Evolutionary conservation across 305 asterid genomes (phyloP).

Genomic region (Solanum hybrid): DNA sequence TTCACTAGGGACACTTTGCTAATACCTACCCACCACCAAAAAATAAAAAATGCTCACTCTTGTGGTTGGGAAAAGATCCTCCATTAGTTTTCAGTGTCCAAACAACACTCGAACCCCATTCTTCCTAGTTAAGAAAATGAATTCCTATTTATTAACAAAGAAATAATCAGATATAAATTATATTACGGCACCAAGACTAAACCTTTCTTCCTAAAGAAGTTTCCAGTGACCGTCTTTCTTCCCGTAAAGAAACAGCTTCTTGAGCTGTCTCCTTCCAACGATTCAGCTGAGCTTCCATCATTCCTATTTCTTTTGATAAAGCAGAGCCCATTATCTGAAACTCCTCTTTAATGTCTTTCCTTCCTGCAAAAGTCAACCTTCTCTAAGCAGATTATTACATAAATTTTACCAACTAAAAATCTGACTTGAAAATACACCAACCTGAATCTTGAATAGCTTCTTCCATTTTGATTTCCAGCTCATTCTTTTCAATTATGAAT

Average conservation of each 20-base stretch:
- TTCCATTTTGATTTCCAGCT: conserved; percentile 78
- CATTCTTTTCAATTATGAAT: conserved; percentile 61
- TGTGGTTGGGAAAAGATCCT: background rate
- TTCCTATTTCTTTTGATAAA: conserved; percentile 67
- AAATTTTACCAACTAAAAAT: conserved; percentile 1
- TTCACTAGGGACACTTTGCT: background rate
- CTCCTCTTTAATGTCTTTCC: conserved; percentile 80
- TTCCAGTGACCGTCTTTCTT: conserved; percentile 54
- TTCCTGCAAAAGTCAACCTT: conserved; percentile 36
- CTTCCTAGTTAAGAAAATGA: background rate
- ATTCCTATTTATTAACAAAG: background rate
- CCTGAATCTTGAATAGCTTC: conserved; percentile 91
- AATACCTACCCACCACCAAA: background rate
- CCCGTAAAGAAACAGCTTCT: conserved; percentile 68
- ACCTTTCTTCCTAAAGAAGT: conserved; percentile 59
- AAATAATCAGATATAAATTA: background rate
- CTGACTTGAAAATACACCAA: conserved; percentile 20
- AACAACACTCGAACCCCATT: background rate
- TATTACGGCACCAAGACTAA: conserved; percentile 1
- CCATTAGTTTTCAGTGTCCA: background rate
- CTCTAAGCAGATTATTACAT: conserved; percentile 14
- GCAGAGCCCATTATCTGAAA: conserved; percentile 90
- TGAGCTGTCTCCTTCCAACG: conserved; percentile 80
- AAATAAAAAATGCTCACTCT: background rate
- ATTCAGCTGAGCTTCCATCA: conserved; percentile 77